A percentile compares a stretch with the other conserved stretches of the same genome.
Evolutionary conservation across 768 basidiomycete genomes (phyloP).

Genomic region (Pisolithus albus): DNA sequence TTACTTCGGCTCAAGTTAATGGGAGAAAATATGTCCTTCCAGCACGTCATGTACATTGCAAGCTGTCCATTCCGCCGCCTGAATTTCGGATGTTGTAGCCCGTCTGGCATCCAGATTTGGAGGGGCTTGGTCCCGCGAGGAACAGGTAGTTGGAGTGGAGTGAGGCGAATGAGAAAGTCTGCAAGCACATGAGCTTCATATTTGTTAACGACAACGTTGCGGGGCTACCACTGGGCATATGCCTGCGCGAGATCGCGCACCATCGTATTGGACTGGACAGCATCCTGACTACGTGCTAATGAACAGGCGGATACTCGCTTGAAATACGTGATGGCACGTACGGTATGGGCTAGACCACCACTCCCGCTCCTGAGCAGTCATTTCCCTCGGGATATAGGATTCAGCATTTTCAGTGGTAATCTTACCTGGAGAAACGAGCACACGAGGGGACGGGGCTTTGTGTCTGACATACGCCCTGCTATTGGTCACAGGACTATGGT

Average conservation of each 20-base stretch:
- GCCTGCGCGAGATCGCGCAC: slow-evolving; percentile 43
- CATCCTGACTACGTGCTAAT: slow-evolving; percentile 54
- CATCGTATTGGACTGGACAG: slow-evolving; percentile 54
- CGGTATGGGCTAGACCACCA: slow-evolving; percentile 78
- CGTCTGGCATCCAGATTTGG: slow-evolving; percentile 43
- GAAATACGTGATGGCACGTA: slow-evolving; percentile 25
- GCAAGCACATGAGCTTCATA: slow-evolving; percentile 1
- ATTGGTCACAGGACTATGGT: slow-evolving; percentile 48
- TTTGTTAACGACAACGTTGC: background rate
- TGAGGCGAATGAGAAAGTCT: slow-evolving; percentile 67
- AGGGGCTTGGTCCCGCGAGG: slow-evolving; percentile 21
- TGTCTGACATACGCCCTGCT: slow-evolving; percentile 44
- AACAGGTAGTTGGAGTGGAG: slow-evolving; percentile 39
- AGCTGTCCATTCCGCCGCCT: slow-evolving; percentile 38
- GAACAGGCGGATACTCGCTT: background rate
- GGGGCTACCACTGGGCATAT: slow-evolving; percentile 51
- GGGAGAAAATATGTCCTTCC: slow-evolving; percentile 38
- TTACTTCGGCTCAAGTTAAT: slow-evolving; percentile 34
- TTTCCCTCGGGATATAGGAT: slow-evolving; percentile 42
- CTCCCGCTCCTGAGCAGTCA: slow-evolving; percentile 53
- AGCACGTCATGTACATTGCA: slow-evolving; percentile 55
- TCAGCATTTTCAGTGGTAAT: slow-evolving; percentile 12
- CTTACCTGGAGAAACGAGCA: slow-evolving; percentile 27
- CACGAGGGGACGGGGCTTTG: slow-evolving; percentile 51
- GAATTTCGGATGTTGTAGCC: slow-evolving; percentile 60